Evolutionary conservation across 768 basidiomycete species (phyloP).

Genomic region (Tylopilus cervinicoccineus): DNA sequence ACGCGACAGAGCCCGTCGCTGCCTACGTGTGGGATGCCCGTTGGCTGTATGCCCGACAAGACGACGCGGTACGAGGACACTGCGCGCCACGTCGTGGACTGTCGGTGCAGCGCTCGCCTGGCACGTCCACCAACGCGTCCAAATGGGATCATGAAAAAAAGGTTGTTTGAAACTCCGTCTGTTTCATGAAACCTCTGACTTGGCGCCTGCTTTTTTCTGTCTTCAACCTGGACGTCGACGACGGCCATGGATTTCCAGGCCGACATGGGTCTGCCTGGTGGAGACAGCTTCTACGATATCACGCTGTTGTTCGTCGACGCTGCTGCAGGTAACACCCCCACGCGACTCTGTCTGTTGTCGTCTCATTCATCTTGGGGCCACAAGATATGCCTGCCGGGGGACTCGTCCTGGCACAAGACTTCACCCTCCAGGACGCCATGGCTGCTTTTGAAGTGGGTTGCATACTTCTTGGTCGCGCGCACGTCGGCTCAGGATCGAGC

Average conservation of each 20-base stretch:
- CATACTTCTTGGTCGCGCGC: constrained; percentile 1
- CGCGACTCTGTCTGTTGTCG: not conserved
- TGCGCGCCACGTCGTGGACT: not conserved
- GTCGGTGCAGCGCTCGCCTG: constrained; percentile 3
- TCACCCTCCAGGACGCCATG: constrained; percentile 88
- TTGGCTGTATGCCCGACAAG: constrained; percentile 93
- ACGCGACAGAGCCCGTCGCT: not conserved
- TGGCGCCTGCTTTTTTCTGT: constrained; percentile 1
- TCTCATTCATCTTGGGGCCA: constrained; percentile 17
- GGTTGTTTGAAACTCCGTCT: constrained; percentile 33
- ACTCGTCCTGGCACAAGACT: constrained; percentile 63
- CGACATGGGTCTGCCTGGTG: constrained; percentile 45
- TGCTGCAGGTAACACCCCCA: constrained; percentile 46
- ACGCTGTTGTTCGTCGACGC: constrained; percentile 58
- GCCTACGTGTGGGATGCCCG: constrained; percentile 83
- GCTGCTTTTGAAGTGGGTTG: constrained; percentile 76
- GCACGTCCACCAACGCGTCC: constrained; percentile 5
- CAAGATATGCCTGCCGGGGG: constrained; percentile 61
- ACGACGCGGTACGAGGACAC: constrained; percentile 39
- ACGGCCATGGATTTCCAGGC: constrained; percentile 17
- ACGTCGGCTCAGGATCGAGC: constrained; percentile 29
- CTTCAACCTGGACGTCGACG: constrained; percentile 7
- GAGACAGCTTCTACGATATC: constrained; percentile 60
- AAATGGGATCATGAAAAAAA: constrained; percentile 11
- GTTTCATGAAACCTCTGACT: constrained; percentile 9